Percentiles rank a stretch among this genome's conserved stretches.
These are phyloP conservation scores for Solioccasus polychromus DNA, from an alignment of 768 basidiomycete genomes.

Conservation along the genomic window DNA sequence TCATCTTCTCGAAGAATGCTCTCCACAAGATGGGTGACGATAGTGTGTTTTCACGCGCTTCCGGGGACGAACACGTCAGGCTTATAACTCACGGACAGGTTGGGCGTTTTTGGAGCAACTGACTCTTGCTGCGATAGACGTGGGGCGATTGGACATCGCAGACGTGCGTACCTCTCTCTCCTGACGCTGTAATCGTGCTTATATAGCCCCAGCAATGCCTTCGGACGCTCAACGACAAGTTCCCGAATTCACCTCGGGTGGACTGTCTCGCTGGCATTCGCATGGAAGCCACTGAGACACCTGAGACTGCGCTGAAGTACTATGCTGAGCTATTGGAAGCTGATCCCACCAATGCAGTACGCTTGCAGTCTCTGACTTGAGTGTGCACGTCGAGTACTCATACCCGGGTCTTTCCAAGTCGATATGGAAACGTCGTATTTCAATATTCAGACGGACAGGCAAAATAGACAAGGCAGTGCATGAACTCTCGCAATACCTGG, in stretches of 20 bases:
- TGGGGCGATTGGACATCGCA: slow-evolving; percentile 68
- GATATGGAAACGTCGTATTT: slow-evolving; percentile 78
- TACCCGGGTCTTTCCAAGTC: slow-evolving; percentile 34
- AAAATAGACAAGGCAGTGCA: slow-evolving; percentile 64
- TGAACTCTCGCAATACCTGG: slow-evolving; percentile 70
- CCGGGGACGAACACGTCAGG: too few species aligned
- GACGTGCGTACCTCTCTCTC: slow-evolving; percentile 49
- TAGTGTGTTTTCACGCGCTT: slow-evolving; percentile 33
- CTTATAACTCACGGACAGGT: slow-evolving; percentile 38
- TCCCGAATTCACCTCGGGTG: slow-evolving; percentile 78
- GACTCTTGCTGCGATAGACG: slow-evolving; percentile 71
- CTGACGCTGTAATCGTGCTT: slow-evolving; percentile 2
- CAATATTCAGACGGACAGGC: slow-evolving; percentile 62
- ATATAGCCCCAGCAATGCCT: slow-evolving; percentile 36
- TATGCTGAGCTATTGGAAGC: slow-evolving; percentile 60
- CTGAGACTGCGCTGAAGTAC: slow-evolving; percentile 55
- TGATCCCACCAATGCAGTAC: slow-evolving; percentile 69
- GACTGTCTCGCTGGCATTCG: slow-evolving; percentile 75
- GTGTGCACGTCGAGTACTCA: neutral
- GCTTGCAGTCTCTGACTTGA: too few species aligned
- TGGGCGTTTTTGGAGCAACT: slow-evolving; percentile 85
- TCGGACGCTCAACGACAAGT: slow-evolving; percentile 57
- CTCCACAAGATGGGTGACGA: slow-evolving; percentile 52
- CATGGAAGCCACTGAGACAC: slow-evolving; percentile 64
- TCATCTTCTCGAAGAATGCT: slow-evolving; percentile 47